phyloP scores from a whole-genome alignment of 78 protist species.

The Dictyostelium firmibasis region DNA sequence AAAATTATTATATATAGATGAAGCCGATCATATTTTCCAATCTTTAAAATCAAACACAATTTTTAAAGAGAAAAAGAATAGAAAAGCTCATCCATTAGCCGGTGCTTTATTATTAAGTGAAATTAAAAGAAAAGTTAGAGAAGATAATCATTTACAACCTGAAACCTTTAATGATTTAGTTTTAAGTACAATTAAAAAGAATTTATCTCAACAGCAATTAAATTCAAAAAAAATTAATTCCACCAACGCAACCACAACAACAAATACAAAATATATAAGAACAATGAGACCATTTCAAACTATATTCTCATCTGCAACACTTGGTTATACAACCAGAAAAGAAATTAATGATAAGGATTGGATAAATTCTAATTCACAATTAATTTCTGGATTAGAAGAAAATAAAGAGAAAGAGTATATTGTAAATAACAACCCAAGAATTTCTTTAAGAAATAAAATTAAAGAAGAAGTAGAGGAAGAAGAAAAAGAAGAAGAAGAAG shows the following conservation, averaged over 20 bases:
- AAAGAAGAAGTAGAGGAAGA: too few relatives aligned
- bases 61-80: not conserved
- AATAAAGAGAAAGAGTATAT: not conserved
- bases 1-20: conserved; percentile 17
- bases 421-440: not conserved
- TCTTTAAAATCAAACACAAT: not conserved
- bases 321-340: not conserved
- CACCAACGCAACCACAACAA: not conserved
- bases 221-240: not conserved
- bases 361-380: conserved; percentile 1
- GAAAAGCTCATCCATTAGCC: conserved; percentile 32
- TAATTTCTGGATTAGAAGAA: not conserved
- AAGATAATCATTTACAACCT: not conserved
- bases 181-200: not conserved
- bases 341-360: conserved; percentile 34
- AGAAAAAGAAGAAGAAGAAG: too few relatives aligned
- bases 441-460: too few relatives aligned
- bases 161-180: not conserved
- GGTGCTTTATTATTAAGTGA: conserved; percentile 16
- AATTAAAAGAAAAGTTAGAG: conserved; percentile 18
- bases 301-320: conserved; percentile 47
- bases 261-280: not conserved
- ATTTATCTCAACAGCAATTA: too few relatives aligned
- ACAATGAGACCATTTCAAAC: conserved; percentile 38
- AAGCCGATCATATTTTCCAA: conserved; percentile 47